phyloP scores from a whole-genome alignment of 495 filamentous ascomycete genomes.

The Aspergillus cavernicola region DNA sequence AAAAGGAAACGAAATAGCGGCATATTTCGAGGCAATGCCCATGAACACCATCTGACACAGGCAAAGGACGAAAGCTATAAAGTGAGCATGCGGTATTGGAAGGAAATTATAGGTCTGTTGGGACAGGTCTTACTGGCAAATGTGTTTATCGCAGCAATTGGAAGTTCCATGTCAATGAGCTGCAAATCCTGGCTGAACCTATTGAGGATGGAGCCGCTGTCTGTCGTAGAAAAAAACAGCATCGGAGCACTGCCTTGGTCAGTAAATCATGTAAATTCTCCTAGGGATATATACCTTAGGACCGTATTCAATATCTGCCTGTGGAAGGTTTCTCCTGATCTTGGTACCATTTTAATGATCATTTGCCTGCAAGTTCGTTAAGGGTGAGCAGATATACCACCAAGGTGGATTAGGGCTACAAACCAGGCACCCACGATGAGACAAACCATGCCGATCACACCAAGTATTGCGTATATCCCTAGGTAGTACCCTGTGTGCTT shows the following conservation, averaged over 20 bases:
- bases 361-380: slow-evolving; percentile 27
- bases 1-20: slow-evolving; percentile 49
- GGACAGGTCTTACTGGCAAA: slow-evolving; percentile 32
- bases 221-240: slow-evolving; percentile 45
- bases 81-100: neutral
- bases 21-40: slow-evolving; percentile 43
- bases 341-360: slow-evolving; percentile 52
- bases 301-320: slow-evolving; percentile 46
- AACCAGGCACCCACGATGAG: slow-evolving; percentile 46
- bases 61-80: slow-evolving; percentile 38
- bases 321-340: slow-evolving; percentile 49
- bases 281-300: slow-evolving; percentile 24
- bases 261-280: neutral
- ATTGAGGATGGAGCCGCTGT: slow-evolving; percentile 45
- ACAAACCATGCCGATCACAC: slow-evolving; percentile 37
- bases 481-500: slow-evolving; percentile 47
- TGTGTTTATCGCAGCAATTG: slow-evolving; percentile 46
- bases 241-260: slow-evolving; percentile 34
- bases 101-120: neutral
- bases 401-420: neutral
- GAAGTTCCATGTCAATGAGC: slow-evolving; percentile 56
- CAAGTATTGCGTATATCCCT: slow-evolving; percentile 54
- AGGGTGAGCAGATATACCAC: neutral
- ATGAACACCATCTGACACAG: slow-evolving; percentile 51
- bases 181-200: slow-evolving; percentile 61